Percentiles rank a stretch among this genome's conserved stretches.
Evolutionary conservation across 1,284 basidiomycete species (phyloP).

Genomic region (Kalmanozyma brasiliensis): DNA sequence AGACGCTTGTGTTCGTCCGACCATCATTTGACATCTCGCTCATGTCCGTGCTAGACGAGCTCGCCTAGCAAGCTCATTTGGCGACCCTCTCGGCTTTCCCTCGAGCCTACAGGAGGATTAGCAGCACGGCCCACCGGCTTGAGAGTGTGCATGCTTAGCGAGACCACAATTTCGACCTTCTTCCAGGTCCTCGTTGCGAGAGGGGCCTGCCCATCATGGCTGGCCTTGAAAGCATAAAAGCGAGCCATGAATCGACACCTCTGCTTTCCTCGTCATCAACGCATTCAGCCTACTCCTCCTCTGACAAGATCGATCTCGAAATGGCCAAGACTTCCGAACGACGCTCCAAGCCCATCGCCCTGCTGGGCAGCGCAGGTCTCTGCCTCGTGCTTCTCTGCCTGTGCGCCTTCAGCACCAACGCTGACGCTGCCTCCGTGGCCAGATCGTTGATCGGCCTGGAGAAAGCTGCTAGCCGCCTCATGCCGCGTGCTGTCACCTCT

Average conservation of each 20-base stretch:
- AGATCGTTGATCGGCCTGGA: constrained; percentile 35
- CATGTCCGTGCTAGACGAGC: no score
- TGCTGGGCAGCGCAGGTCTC: constrained; percentile 46
- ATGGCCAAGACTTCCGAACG: constrained; percentile 1
- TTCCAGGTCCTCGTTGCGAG: no score
- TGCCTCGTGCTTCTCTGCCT: constrained; percentile 44
- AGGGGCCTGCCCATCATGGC: constrained; percentile 2
- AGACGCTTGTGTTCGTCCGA: no score
- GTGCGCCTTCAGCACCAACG: constrained; percentile 41
- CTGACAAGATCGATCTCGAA: constrained; percentile 22
- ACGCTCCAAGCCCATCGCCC: constrained; percentile 25
- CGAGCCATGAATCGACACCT: constrained; percentile 13
- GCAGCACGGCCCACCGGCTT: no score
- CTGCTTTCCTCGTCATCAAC: constrained; percentile 5
- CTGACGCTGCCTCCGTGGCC: constrained; percentile 33
- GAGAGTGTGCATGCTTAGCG: no score
- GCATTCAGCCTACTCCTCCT: not conserved
- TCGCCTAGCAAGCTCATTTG: no score
- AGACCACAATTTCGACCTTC: no score
- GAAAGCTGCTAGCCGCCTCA: constrained; percentile 5
- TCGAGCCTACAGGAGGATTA: no score
- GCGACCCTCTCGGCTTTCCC: no score
- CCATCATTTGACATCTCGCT: no score
- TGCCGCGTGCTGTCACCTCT: constrained; percentile 26
- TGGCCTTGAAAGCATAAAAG: constrained; percentile 19